phyloP scores from a whole-genome alignment of 768 basidiomycete genomes.

The Suillus placidus region DNA sequence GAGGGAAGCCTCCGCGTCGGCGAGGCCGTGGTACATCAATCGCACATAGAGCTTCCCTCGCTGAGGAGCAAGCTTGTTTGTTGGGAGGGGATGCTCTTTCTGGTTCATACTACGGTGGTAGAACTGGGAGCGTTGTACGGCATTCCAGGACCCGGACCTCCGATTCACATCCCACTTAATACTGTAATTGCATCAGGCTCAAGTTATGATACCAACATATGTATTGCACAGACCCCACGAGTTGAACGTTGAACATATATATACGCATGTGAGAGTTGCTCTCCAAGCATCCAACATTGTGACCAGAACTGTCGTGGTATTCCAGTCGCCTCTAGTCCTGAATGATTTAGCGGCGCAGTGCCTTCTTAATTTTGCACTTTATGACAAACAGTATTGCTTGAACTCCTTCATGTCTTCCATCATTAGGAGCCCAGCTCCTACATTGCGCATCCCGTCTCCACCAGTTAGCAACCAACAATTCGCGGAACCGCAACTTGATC shows the following conservation, averaged over 20 bases:
- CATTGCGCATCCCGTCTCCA: neutral
- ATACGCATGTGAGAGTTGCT: neutral
- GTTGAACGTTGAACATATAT: neutral
- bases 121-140: slow-evolving; percentile 28
- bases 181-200: neutral
- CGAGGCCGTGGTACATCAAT: slow-evolving; percentile 31
- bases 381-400: slow-evolving; percentile 1
- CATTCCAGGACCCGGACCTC: slow-evolving; percentile 44
- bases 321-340: neutral
- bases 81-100: slow-evolving; percentile 45
- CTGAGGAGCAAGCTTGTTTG: slow-evolving; percentile 54
- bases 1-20: slow-evolving; percentile 45
- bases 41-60: slow-evolving; percentile 30
- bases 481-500: slow-evolving; percentile 42
- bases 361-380: neutral
- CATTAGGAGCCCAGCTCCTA: neutral
- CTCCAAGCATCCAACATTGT: neutral
- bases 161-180: slow-evolving; percentile 10
- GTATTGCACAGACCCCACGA: neutral
- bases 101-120: slow-evolving; percentile 31
- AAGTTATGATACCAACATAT: slow-evolving; percentile 7
- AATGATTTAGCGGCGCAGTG: neutral
- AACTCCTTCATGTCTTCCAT: neutral
- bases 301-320: neutral
- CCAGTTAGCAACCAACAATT: slow-evolving; percentile 25